Evolutionary conservation across 306 rosid species (phyloP).

Genomic region (Sicyos edulis): DNA sequence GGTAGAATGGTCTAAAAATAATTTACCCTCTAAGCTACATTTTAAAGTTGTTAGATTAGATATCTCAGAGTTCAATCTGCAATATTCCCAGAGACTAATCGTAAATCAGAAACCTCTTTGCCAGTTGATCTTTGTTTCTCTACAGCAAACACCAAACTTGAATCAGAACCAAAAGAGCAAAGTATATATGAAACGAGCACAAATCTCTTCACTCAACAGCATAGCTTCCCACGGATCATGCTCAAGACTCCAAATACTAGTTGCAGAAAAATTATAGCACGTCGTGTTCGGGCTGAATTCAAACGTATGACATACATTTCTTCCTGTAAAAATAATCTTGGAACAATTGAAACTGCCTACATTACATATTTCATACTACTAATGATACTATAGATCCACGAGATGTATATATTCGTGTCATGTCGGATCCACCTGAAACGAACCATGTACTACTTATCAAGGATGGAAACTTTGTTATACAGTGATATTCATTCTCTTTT

Average conservation of each 20-base stretch:
- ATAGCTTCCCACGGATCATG: not conserved
- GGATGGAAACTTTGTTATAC: constrained; percentile 37
- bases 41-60: too few relatives aligned
- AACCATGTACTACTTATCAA: constrained; percentile 34
- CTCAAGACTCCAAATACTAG: not conserved
- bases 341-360: constrained; percentile 28
- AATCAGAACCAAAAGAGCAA: not conserved
- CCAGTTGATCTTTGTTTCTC: not conserved
- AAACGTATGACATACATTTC: constrained; percentile 18
- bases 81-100: not conserved
- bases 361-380: constrained; percentile 39
- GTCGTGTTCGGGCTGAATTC: not conserved
- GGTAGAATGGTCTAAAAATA: too few relatives aligned
- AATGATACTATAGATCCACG: constrained; percentile 29
- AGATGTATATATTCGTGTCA: constrained; percentile 19
- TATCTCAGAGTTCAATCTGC: not conserved
- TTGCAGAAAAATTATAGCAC: not conserved
- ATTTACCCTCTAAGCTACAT: too few relatives aligned
- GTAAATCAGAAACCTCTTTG: not conserved
- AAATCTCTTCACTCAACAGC: not conserved
- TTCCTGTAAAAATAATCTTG: constrained; percentile 25
- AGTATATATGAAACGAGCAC: not conserved
- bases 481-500: constrained; percentile 31
- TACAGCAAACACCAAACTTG: not conserved
- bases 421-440: constrained; percentile 42